Evolutionary conservation across 2,329 filamentous ascomycete genomes (phyloP), one percentile per base, ranked within the genome.

Genomic region (Colletotrichum navitas): DNA sequence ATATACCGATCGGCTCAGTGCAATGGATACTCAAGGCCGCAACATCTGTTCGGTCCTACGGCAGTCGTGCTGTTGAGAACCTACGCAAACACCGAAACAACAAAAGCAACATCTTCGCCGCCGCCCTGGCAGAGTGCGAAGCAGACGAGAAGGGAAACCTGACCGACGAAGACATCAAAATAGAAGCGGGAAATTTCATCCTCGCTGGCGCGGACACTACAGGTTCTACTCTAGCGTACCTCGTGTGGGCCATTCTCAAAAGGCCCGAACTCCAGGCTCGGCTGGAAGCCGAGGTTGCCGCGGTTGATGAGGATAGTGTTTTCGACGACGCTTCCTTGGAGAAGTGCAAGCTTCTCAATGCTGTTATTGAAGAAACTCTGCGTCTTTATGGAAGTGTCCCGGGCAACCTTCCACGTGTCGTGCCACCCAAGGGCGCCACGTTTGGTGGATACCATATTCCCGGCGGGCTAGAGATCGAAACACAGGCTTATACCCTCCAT

Each of bases 181-280:
- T 75, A 24, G 82, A 86, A 56, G 85, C 85, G 0, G 78, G 79
- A 18, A 76, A 74, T 0, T 86, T 85, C 74, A 87, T 88, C 61
- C 70, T 85, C 8, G 87, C 86, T 0, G 87, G 87, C 2, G 85
- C 81, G 47, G 86, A 88, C 69, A 88, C 87, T 0, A 87, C 86
- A 0, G 83, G 86, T 1, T 80, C 81, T 16, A 84, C 84, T 0
- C 72, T 88, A 36, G 88, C 85, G 0, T 88, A 87, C 66, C 76
- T 86, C 0, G 74, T 83, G 8, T 87, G 82, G 82, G 75, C 77
- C 3, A 75, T 85, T 14, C 81, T 79, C 64, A 71, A 74, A n/a
- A 72, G 78, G 32, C 78, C 79, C 0, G 65, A 75, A 0, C 68
- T 84, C 21, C 77, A 78, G 51, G 73, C 76, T 2, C 73, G 69